Evolutionary conservation across 2,329 filamentous ascomycete species (phyloP), one percentile per base, ranked within the genome.

Genomic region (Stemphylium vesicarium): DNA sequence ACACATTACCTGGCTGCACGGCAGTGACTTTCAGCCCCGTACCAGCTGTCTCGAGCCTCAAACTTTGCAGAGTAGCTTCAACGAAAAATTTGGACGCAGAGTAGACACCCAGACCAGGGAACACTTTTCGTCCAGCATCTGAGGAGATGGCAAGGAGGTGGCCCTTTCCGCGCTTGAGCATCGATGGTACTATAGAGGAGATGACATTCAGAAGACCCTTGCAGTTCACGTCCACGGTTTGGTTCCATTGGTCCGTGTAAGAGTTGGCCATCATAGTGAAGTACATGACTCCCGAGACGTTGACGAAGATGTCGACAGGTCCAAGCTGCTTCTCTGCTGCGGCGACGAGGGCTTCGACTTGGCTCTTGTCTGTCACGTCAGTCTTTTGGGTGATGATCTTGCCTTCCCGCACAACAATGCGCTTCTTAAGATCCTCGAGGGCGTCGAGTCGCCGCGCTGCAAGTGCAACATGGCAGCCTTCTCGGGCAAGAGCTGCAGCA

Each of bases 31-130:
- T 81, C 43, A 94, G 76, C 0, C 90, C 90, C 0, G 84, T 84
- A 0, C 88, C 89, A 0, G 88, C 90, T 0, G 89, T 93, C 80
- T 94, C 90, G 7, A 93, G 76, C 8, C 90, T 85, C 62, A 94
- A 75, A 29, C 81, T 81, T 74, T 93, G 90, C n/a, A 94, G 80
- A 0, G 89, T 90, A 1, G 89, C 90, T 73, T 94, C 90, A 50
- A 94, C 89, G 70, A 94, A 94, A 82, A 93, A 92, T 73, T 94
- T 94, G 75, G 85, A 89, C 22, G 88, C 90, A 0, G 88, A 91
- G 80, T 94, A 94, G 32, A 94, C 90, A 47, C 90, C 90, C 11
- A 93, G 78, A 0, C 90, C 90, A 0, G 90, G 89, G 78, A 93
- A 93, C 7, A 92, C 88, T 73, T 92, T 92, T 51, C 90, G 86